Conservation (phyloP, 345 rosid genomes). For the Hibiscus syriacus region DNA sequence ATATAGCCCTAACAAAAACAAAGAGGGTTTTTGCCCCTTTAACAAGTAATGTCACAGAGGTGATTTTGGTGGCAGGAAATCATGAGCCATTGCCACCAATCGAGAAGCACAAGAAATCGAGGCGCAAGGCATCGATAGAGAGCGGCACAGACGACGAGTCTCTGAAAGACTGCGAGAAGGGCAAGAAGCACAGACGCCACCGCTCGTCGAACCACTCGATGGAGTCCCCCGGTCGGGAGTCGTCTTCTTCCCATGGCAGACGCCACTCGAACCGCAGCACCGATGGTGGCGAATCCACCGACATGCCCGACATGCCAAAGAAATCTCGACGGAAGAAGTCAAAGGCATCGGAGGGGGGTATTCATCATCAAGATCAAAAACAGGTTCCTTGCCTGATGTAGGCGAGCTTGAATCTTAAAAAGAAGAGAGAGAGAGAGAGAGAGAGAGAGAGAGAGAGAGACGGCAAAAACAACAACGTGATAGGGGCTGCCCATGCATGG, state of each 20-base stretch:
- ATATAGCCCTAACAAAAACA: too few species aligned
- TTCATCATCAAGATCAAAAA: constrained; percentile 26
- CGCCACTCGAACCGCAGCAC: constrained; percentile 16
- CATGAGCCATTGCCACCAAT: not conserved
- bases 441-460: not conserved
- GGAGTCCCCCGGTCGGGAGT: too few species aligned
- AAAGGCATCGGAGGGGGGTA: constrained; percentile 22
- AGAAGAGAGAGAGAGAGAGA: not conserved
- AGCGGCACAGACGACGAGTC: constrained; percentile 19
- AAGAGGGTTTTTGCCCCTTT: too few species aligned
- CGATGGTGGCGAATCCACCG: constrained; percentile 13
- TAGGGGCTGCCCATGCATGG: too few species aligned
- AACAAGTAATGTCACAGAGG: too few species aligned
- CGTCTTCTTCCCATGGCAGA: constrained; percentile 1
- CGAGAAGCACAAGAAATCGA: constrained; percentile 27
- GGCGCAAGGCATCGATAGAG: constrained; percentile 18
- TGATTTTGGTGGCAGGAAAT: not conserved
- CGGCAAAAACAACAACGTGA: too few species aligned
- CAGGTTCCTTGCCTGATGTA: constrained; percentile 13
- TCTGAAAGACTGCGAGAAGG: constrained; percentile 23
- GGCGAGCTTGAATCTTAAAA: constrained; percentile 1
- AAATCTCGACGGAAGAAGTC: constrained; percentile 35
- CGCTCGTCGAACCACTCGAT: constrained; percentile 15
- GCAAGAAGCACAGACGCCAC: constrained; percentile 17
- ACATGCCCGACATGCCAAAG: constrained; percentile 25